Percentiles rank a stretch among this genome's conserved stretches.
Conservation (phyloP, 306 rosid genomes). For the Aeschynomene evenia region DNA sequence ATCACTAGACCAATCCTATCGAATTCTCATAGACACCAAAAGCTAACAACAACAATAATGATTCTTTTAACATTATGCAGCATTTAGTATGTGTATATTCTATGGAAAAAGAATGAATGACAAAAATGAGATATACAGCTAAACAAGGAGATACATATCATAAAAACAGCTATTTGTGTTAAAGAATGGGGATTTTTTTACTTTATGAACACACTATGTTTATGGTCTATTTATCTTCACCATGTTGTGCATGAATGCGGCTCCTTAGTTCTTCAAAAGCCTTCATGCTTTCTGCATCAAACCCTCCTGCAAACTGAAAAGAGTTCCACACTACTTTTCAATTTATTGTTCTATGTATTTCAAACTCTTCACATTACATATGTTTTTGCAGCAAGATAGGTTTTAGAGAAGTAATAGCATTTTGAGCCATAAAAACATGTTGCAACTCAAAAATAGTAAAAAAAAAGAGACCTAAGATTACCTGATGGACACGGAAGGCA, state of each 20-base stretch:
- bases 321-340: slow-evolving; percentile 16
- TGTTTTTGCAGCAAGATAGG: neutral
- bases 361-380: slow-evolving; percentile 1
- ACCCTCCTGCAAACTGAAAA: slow-evolving; percentile 91
- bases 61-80: slow-evolving; percentile 13
- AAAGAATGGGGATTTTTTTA: neutral
- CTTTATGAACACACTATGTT: slow-evolving; percentile 25
- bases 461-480: slow-evolving; percentile 19
- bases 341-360: neutral
- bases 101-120: slow-evolving; percentile 24
- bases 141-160: slow-evolving; percentile 9
- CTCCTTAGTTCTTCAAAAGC: slow-evolving; percentile 84
- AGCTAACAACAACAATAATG: neutral
- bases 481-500: slow-evolving; percentile 95
- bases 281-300: slow-evolving; percentile 85
- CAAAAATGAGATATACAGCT: slow-evolving; percentile 34
- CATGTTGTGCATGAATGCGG: slow-evolving; percentile 41
- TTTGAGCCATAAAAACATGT: neutral
- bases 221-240: slow-evolving; percentile 47
- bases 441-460: too few relatives aligned
- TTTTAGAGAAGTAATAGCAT: neutral
- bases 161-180: neutral
- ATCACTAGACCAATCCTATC: too few relatives aligned
- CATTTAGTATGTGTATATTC: slow-evolving; percentile 4
- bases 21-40: too few relatives aligned